phyloP scores from a whole-genome alignment of 1,139 yeast genomes.

The Scheffersomyces parashehatae region DNA sequence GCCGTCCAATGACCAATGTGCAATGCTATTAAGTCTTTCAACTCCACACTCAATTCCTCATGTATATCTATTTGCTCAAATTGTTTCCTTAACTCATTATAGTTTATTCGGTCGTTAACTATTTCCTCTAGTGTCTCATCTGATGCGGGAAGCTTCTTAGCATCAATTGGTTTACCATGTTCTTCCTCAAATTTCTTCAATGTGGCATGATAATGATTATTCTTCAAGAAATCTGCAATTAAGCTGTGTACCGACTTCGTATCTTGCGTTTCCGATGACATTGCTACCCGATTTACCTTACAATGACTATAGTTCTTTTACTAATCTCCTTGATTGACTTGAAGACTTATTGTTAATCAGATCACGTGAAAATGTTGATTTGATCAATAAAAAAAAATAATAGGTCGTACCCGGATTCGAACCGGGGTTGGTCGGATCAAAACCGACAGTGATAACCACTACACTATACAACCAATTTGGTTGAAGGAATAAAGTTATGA shows the following conservation, averaged over 20 bases:
- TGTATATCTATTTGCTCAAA: slow-evolving; percentile 11
- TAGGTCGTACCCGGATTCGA: slow-evolving; percentile 89
- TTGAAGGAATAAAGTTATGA: not conserved
- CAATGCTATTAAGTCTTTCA: slow-evolving; percentile 8
- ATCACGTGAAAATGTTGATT: not conserved
- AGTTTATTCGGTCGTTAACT: slow-evolving; percentile 49
- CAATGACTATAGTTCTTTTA: not conserved
- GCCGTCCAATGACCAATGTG: slow-evolving; percentile 42
- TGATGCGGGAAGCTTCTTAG: slow-evolving; percentile 16
- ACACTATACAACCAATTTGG: slow-evolving; percentile 44
- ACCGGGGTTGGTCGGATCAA: slow-evolving; percentile 22
- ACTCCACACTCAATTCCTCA: slow-evolving; percentile 3
- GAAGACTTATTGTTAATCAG: slow-evolving; percentile 11
- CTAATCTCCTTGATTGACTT: not conserved
- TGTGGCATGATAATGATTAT: slow-evolving; percentile 47
- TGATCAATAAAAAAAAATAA: slow-evolving; percentile 25
- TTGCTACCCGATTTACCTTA: not conserved
- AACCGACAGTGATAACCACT: slow-evolving; percentile 54
- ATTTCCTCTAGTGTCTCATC: slow-evolving; percentile 54
- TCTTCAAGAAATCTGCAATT: slow-evolving; percentile 56
- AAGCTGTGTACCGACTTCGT: slow-evolving; percentile 30
- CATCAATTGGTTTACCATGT: slow-evolving; percentile 34
- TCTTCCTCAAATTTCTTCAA: slow-evolving; percentile 51
- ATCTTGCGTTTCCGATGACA: slow-evolving; percentile 1
- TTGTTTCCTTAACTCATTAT: slow-evolving; percentile 19